Conservation (phyloP, 306 rosid species). For the Pterocarpus santalinus region DNA sequence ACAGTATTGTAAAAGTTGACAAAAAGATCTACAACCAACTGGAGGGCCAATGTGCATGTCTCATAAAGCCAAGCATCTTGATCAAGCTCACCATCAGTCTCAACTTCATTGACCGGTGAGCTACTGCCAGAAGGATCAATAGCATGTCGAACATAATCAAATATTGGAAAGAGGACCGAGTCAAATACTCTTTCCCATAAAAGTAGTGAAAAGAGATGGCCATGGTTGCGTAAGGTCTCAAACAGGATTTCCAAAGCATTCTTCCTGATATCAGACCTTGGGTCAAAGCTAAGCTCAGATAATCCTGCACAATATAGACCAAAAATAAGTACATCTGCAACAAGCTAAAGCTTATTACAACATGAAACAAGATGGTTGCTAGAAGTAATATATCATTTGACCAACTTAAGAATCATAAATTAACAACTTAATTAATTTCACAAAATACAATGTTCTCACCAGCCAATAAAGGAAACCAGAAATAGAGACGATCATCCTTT, state of each 20-base stretch:
- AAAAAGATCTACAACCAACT: constrained; percentile 94
- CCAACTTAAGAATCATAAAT: constrained; percentile 32
- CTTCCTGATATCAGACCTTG: constrained; percentile 97
- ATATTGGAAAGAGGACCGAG: constrained; percentile 94
- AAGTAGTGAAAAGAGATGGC: constrained; percentile 92
- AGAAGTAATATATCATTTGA: constrained; percentile 24
- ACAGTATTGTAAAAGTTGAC: constrained; percentile 90
- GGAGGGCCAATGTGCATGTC: constrained; percentile 99
- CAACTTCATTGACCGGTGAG: constrained; percentile 62
- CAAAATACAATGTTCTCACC: constrained; percentile 62
- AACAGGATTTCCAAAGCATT: constrained; percentile 90
- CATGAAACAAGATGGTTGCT: constrained; percentile 36
- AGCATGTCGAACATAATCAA: constrained; percentile 94
- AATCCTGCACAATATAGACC: constrained; percentile 70
- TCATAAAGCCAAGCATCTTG: constrained; percentile 97
- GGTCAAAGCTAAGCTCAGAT: constrained; percentile 98
- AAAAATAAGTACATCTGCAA: constrained; percentile 29
- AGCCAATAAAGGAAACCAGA: constrained; percentile 98
- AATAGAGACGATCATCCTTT: constrained; percentile 88
- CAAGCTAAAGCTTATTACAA: constrained; percentile 30
- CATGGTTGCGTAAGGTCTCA: constrained; percentile 96
- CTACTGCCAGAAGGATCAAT: constrained; percentile 91
- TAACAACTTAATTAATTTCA: constrained; percentile 23
- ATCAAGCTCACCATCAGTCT: constrained; percentile 74
- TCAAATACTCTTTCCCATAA: constrained; percentile 97